Conservation (phyloP, 352 stramenopile species). For the Globisporangium orthogonon region DNA sequence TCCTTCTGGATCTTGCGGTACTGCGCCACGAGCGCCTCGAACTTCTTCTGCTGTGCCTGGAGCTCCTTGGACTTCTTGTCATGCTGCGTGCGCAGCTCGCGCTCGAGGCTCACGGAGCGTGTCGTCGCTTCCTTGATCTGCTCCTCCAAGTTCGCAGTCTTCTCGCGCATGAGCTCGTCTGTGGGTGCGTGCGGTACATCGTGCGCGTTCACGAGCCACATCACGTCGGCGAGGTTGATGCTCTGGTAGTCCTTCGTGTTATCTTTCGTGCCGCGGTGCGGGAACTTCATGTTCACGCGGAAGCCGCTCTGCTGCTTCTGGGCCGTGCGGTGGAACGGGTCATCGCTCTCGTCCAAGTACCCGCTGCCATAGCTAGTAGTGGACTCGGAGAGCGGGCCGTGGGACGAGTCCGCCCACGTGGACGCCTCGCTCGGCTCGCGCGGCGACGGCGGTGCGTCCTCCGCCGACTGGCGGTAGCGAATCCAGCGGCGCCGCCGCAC, state of each 20-base stretch:
- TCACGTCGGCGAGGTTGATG: slow-evolving; percentile 72
- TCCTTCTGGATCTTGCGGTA: slow-evolving; percentile 82
- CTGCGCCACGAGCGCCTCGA: slow-evolving; percentile 66
- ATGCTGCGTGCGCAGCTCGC: slow-evolving; percentile 62
- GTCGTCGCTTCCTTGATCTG: slow-evolving; percentile 80
- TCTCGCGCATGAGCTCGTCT: slow-evolving; percentile 83
- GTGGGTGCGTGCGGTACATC: slow-evolving; percentile 66
- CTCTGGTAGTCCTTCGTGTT: slow-evolving; percentile 89
- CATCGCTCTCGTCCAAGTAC: slow-evolving; percentile 60
- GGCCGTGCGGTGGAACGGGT: slow-evolving; percentile 81
- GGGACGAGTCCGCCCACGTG: slow-evolving; percentile 45
- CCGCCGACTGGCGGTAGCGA: slow-evolving; percentile 52
- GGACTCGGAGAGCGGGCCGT: slow-evolving; percentile 21
- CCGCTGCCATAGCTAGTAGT: slow-evolving; percentile 7
- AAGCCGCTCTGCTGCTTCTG: slow-evolving; percentile 85
- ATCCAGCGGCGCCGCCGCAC: slow-evolving; percentile 80
- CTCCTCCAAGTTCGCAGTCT: slow-evolving; percentile 86
- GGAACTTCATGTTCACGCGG: slow-evolving; percentile 82
- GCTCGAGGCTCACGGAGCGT: slow-evolving; percentile 62
- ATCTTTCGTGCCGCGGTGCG: slow-evolving; percentile 75
- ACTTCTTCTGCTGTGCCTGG: slow-evolving; percentile 67
- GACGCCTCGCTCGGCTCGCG: slow-evolving; percentile 32
- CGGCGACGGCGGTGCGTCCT: slow-evolving; percentile 39
- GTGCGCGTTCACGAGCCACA: slow-evolving; percentile 80
- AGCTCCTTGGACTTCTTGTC: slow-evolving; percentile 75